Evolutionary conservation across 306 rosid genomes (phyloP).

Genomic region (Corylus heterophylla): DNA sequence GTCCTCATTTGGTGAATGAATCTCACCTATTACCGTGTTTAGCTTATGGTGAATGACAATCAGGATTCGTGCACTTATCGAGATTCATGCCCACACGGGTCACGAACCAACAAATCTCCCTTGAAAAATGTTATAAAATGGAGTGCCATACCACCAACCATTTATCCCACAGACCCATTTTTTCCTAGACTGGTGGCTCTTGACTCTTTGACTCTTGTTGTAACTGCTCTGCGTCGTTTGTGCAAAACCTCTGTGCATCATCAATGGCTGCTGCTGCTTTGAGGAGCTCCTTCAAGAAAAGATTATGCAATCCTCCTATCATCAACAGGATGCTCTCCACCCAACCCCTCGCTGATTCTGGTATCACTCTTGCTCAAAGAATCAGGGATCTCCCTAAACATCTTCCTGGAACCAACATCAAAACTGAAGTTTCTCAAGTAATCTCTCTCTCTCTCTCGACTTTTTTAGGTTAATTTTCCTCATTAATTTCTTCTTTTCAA

Average conservation of each 20-base stretch:
- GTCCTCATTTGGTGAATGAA: too few relatives aligned
- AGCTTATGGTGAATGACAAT: too few relatives aligned
- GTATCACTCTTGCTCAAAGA: conserved; percentile 57
- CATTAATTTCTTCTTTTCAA: neutral
- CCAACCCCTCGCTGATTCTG: conserved; percentile 38
- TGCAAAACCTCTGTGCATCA: neutral
- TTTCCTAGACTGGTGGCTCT: too few relatives aligned
- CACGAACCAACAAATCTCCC: too few relatives aligned
- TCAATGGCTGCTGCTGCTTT: conserved; percentile 71
- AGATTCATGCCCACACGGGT: too few relatives aligned
- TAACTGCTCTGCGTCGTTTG: neutral
- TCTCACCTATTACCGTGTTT: too few relatives aligned
- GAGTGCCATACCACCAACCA: too few relatives aligned
- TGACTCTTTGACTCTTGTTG: too few relatives aligned
- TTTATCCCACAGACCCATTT: too few relatives aligned
- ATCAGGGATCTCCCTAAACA: conserved; percentile 82
- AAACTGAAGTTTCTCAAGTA: conserved; percentile 71
- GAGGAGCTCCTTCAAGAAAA: conserved; percentile 44
- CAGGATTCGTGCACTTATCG: too few relatives aligned
- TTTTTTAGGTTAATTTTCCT: too few relatives aligned
- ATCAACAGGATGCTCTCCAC: conserved; percentile 42
- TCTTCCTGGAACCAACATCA: conserved; percentile 77
- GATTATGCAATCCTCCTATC: conserved; percentile 12
- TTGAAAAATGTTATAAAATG: too few relatives aligned
- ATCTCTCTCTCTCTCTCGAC: neutral